These are phyloP conservation scores for Aegle marmelos DNA, from an alignment of 345 rosid species.

Conservation along the genomic window DNA sequence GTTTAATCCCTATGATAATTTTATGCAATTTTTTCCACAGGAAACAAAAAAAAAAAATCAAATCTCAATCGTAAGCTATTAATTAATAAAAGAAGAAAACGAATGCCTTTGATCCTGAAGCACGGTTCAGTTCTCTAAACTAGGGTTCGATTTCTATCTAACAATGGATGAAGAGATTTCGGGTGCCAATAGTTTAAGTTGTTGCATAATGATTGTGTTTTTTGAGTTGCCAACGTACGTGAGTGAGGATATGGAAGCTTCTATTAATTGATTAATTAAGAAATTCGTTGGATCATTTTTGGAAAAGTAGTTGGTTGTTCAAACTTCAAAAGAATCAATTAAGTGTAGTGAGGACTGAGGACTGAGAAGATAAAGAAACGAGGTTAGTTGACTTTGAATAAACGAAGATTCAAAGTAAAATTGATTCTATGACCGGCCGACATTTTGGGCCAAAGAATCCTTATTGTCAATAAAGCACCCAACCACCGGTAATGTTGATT, in stretches of 20 bases:
- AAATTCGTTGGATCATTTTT: neutral
- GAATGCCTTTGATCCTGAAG: too few species aligned
- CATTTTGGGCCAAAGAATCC: constrained; percentile 5
- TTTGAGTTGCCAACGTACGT: neutral
- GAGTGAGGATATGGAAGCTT: neutral
- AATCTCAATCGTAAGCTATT: too few species aligned
- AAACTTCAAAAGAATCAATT: neutral
- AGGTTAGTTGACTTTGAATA: constrained; percentile 13
- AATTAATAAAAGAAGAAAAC: too few species aligned
- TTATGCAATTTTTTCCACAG: too few species aligned
- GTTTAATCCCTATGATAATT: too few species aligned
- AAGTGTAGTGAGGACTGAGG: neutral
- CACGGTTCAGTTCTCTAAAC: neutral
- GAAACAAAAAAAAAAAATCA: too few species aligned
- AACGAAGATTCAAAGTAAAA: neutral
- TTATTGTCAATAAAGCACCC: neutral
- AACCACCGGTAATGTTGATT: neutral
- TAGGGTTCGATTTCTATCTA: neutral
- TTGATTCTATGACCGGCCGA: constrained; percentile 6
- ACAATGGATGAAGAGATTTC: too few species aligned
- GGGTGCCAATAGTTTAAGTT: neutral
- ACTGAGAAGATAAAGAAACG: neutral
- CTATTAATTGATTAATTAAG: too few species aligned
- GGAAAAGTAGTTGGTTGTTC: neutral
- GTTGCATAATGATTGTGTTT: neutral